A percentile compares a stretch with the other conserved stretches of the same genome.
phyloP scores from a whole-genome alignment of 2,329 filamentous ascomycete genomes.

The Curvularia lunata region DNA sequence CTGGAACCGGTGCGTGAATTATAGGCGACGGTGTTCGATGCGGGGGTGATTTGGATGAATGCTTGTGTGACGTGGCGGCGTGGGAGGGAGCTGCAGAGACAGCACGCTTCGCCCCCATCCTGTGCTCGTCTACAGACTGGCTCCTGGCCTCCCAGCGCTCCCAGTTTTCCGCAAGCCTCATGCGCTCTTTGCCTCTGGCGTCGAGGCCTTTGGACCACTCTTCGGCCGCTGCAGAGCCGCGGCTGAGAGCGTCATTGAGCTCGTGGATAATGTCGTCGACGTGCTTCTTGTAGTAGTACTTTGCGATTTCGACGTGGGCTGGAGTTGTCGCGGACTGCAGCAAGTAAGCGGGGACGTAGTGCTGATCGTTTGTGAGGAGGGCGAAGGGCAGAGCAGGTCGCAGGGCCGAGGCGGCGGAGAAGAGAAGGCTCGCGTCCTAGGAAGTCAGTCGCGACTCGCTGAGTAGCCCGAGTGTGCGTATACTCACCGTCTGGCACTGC shows the following conservation, averaged over 20 bases:
- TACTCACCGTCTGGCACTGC: conserved; percentile 68
- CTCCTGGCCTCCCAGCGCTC: conserved; percentile 71
- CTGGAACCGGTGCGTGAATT: conserved; percentile 43
- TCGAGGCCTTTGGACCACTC: conserved; percentile 82
- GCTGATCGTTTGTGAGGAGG: conserved; percentile 66
- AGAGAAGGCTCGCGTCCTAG: conserved; percentile 73
- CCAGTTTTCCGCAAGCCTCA: conserved; percentile 71
- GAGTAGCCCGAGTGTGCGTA: conserved; percentile 7
- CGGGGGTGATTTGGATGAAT: conserved; percentile 34
- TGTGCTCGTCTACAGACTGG: conserved; percentile 32
- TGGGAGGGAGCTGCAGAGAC: conserved; percentile 27
- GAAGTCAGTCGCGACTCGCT: conserved; percentile 26
- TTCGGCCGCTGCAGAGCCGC: conserved; percentile 71
- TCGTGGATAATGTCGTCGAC: conserved; percentile 68
- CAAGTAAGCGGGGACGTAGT: conserved; percentile 64
- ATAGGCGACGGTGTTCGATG: conserved; percentile 37
- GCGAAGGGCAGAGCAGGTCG: conserved; percentile 73
- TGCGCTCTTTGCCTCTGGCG: conserved; percentile 64
- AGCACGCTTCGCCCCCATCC: conserved; percentile 17
- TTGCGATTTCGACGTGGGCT: conserved; percentile 62
- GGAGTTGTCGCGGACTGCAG: conserved; percentile 61
- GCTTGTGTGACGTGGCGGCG: conserved; percentile 27
- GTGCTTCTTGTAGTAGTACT: conserved; percentile 69
- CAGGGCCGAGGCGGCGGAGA: conserved; percentile 67
- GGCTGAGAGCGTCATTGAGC: conserved; percentile 67